Evolutionary conservation across 139 green algal genomes (phyloP).

Genomic region (Nannochloris sp.): DNA sequence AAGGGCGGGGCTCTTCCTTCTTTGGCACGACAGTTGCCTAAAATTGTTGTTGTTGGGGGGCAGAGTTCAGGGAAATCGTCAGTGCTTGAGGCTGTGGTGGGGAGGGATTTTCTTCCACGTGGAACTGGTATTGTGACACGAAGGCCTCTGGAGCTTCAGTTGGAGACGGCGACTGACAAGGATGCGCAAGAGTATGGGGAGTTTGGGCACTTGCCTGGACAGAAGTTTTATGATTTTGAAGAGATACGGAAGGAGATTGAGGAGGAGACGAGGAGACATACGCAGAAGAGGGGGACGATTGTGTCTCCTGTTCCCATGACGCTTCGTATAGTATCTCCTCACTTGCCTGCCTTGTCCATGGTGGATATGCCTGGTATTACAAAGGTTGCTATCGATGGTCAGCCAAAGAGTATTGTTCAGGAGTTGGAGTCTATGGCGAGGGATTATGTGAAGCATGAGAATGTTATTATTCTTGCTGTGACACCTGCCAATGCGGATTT

Average conservation of each 20-base stretch:
- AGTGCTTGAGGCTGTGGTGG: constrained; percentile 92
- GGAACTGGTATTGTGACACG: constrained; percentile 90
- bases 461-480: constrained; percentile 92
- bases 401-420: constrained; percentile 83
- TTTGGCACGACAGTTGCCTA: constrained; percentile 77
- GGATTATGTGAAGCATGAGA: constrained; percentile 84
- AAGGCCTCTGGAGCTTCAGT: constrained; percentile 82
- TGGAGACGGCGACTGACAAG: constrained; percentile 67
- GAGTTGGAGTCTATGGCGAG: constrained; percentile 93
- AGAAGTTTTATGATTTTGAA: constrained; percentile 76
- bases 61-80: constrained; percentile 90
- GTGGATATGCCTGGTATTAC: constrained; percentile 96
- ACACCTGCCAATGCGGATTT: constrained; percentile 96
- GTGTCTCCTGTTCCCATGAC: constrained; percentile 92
- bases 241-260: constrained; percentile 86
- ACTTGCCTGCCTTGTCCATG: constrained; percentile 88
- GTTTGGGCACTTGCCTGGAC: constrained; percentile 70
- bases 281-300: constrained; percentile 51
- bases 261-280: constrained; percentile 76
- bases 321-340: constrained; percentile 79
- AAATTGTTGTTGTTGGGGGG: constrained; percentile 85
- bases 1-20: constrained; percentile 32
- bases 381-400: constrained; percentile 94
- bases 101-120: constrained; percentile 86
- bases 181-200: constrained; percentile 77